Evolutionary conservation across 2,329 filamentous ascomycete species (phyloP), one percentile per base, ranked within the genome.

Genomic region (Cordyceps cateniannulata): DNA sequence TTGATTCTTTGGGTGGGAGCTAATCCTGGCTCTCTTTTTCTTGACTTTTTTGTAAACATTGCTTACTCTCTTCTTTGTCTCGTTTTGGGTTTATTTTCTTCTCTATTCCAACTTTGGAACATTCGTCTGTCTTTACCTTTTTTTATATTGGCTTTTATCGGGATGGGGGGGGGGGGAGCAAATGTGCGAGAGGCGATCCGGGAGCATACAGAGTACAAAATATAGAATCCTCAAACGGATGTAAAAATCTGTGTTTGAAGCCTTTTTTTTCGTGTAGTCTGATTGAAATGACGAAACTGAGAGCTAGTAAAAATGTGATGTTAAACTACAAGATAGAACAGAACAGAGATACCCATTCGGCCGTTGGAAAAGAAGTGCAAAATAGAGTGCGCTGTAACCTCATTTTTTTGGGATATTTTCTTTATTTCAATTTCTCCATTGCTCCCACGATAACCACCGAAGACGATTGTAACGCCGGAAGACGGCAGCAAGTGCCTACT

Each of bases 31-130:
- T 55, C 44, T 5, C 42, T 18, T 57, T 25, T 51, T 18, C 62
- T 45, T 42, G 18, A 42, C 16, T 18, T 16, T 42, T 35, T 32
- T 32, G 2, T 32, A 7, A 10, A 32, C 29, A 3, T 8, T 32
- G 29, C 29, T 32, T 10, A 32, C 8, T 10, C 38, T 59, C 62
- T 65, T 65, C 48, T 32, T 32, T 66, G 65, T 65, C 62, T 63
- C 65, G 62, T 65, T 64, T 60, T 35, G 8, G 10, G 32, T 12
- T 35, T 12, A 35, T 42, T 42, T 42, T 42, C 18, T 47, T 3
- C 25, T 45, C 22, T 48, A 16, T 20, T 7, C 42, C n/a, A 25
- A 44, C 27, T 38, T 48, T 22, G 29, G 20, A 44, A 6, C 45
- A 35, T 35, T 18, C 32, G 14, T 35, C 32, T 35, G 10, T 35